These are phyloP conservation scores for Salvia splendens DNA, from an alignment of 257 asterid genomes.

Conservation along the genomic window DNA sequence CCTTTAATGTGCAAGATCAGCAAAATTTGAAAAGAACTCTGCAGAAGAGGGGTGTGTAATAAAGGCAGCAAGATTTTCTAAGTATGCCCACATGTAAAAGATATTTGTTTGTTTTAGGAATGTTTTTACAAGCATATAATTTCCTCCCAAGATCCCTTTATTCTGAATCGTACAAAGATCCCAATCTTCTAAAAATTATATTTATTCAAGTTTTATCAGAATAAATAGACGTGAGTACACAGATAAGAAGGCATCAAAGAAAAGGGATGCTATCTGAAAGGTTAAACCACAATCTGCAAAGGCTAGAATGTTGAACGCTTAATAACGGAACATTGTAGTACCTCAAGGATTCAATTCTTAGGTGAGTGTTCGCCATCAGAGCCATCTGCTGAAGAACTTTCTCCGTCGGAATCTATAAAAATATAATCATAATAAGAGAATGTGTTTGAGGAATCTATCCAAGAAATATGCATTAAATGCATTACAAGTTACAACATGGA, in stretches of 20 bases:
- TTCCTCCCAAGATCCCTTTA: conserved; percentile 23
- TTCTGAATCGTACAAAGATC: conserved; percentile 9
- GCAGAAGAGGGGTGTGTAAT: not conserved
- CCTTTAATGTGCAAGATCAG: not conserved
- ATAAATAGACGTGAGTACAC: conserved; percentile 16
- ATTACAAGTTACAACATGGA: not conserved
- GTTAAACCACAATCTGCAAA: conserved; percentile 18
- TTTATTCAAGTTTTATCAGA: conserved; percentile 17
- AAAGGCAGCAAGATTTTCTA: conserved; percentile 16
- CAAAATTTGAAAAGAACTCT: not conserved
- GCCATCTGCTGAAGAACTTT: conserved; percentile 64
- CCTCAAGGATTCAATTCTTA: conserved; percentile 48
- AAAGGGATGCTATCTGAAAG: conserved; percentile 2
- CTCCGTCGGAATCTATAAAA: conserved; percentile 72
- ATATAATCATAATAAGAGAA: conserved; percentile 26
- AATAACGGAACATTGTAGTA: conserved; percentile 29
- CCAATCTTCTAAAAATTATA: conserved; percentile 1
- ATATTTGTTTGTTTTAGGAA: conserved; percentile 2
- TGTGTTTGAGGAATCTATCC: not conserved
- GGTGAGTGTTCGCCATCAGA: conserved; percentile 58
- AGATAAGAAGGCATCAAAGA: not conserved
- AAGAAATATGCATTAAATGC: conserved; percentile 27
- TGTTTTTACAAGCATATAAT: conserved; percentile 17
- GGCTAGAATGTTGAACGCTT: conserved; percentile 17
- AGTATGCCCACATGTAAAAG: conserved; percentile 15